Conservation (phyloP, 2,329 filamentous ascomycete genomes). For the Monosporascus sp. region DNA sequence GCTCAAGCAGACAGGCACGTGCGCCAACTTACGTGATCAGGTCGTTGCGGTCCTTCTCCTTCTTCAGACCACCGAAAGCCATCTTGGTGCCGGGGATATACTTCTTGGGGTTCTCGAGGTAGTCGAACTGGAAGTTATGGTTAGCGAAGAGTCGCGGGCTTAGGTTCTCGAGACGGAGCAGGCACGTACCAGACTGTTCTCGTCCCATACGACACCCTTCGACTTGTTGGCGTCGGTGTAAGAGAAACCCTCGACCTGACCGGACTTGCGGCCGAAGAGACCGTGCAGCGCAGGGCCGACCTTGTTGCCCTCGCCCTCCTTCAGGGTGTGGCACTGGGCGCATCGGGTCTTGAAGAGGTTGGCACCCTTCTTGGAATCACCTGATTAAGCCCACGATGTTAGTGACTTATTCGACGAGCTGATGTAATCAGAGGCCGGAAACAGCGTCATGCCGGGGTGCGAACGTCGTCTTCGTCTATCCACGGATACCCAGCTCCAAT, state of each 20-base stretch:
- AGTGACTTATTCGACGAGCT: conserved; percentile 13
- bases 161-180: conserved; percentile 5
- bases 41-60: conserved; percentile 98
- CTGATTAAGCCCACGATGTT: conserved; percentile 42
- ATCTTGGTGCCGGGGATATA: conserved; percentile 99
- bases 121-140: conserved; percentile 63
- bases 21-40: conserved; percentile 76
- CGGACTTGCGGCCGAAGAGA: conserved; percentile 94
- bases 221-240: conserved; percentile 99
- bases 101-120: conserved; percentile 99
- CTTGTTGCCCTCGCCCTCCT: conserved; percentile 90
- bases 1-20: background rate
- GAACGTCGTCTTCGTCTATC: background rate
- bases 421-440: background rate
- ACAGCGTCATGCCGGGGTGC: background rate
- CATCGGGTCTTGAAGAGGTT: conserved; percentile 99
- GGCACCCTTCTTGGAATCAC: conserved; percentile 93
- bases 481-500: background rate
- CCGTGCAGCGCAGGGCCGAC: conserved; percentile 95
- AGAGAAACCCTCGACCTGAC: conserved; percentile 83
- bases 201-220: conserved; percentile 85
- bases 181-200: conserved; percentile 69
- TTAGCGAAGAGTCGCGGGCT: conserved; percentile 1
- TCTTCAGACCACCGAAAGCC: conserved; percentile 99
- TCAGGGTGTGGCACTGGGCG: conserved; percentile 97